Conservation (phyloP, 2,329 filamentous ascomycete genomes). For the Colletotrichum gloeosporioides region DNA sequence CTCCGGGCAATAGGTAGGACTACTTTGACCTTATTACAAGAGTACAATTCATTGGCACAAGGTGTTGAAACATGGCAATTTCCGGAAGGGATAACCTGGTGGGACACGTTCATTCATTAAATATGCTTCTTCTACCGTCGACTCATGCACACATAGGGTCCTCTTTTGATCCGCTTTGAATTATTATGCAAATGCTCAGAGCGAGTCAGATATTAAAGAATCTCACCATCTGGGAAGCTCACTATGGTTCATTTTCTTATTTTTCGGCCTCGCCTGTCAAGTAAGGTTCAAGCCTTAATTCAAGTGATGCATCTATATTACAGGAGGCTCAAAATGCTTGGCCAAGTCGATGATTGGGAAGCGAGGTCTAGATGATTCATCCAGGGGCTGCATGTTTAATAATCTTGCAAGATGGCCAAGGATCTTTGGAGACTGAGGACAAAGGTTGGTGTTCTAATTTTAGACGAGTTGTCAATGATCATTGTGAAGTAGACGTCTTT, state of each 20-base stretch:
- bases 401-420: not conserved
- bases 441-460: not conserved
- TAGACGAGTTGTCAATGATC: not conserved
- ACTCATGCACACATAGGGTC: accelerated
- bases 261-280: not conserved
- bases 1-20: not conserved
- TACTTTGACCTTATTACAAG: not conserved
- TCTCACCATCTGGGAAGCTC: not conserved
- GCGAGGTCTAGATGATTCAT: not conserved
- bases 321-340: not conserved
- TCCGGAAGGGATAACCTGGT: not conserved
- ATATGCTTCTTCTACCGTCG: not conserved
- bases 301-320: not conserved
- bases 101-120: not conserved
- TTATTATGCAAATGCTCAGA: not conserved
- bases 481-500: not conserved
- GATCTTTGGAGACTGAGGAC: not conserved
- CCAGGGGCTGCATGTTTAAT: not conserved
- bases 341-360: not conserved
- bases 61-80: not conserved
- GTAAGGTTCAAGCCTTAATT: not conserved
- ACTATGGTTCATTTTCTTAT: not conserved
- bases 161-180: not conserved
- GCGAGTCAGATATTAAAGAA: not conserved
- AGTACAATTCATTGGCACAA: not conserved